Evolutionary conservation across 768 basidiomycete species (phyloP).

Genomic region (Boletus huronensis): DNA sequence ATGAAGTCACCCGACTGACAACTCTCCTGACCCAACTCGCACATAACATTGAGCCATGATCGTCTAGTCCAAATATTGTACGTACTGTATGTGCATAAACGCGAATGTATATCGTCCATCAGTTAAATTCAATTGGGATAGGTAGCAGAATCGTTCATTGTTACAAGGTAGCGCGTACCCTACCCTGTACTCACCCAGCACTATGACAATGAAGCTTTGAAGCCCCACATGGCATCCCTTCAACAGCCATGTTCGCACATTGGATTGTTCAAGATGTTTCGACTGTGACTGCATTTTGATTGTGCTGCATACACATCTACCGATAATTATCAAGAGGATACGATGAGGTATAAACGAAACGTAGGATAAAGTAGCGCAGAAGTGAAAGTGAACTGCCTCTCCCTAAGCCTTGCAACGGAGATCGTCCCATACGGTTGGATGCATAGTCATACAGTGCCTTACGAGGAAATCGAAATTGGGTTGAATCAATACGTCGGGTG

Average conservation of each 20-base stretch:
- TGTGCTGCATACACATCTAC: constrained; percentile 2
- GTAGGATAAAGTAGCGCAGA: constrained; percentile 6
- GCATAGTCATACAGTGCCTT: constrained; percentile 46
- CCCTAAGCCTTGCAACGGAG: constrained; percentile 27
- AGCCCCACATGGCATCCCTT: not conserved
- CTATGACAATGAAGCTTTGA: not conserved
- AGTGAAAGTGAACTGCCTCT: not conserved
- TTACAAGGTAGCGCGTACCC: not conserved
- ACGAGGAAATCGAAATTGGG: constrained; percentile 41
- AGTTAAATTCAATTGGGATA: not conserved
- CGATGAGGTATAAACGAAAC: constrained; percentile 8
- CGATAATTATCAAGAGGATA: constrained; percentile 17
- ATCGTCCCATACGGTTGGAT: constrained; percentile 48
- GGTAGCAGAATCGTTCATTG: not conserved
- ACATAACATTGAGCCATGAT: constrained; percentile 22
- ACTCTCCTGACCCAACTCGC: constrained; percentile 53
- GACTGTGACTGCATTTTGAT: not conserved
- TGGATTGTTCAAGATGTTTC: not conserved
- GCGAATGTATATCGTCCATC: not conserved
- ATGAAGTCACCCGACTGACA: constrained; percentile 58
- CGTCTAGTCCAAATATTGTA: not conserved
- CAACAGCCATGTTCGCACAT: not conserved
- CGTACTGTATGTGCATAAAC: not conserved
- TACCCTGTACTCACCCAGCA: not conserved
- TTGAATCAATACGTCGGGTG: constrained; percentile 27